These are phyloP conservation scores for Rhodamnia rubescens DNA, from an alignment of 345 rosid species.

Conservation along the genomic window DNA sequence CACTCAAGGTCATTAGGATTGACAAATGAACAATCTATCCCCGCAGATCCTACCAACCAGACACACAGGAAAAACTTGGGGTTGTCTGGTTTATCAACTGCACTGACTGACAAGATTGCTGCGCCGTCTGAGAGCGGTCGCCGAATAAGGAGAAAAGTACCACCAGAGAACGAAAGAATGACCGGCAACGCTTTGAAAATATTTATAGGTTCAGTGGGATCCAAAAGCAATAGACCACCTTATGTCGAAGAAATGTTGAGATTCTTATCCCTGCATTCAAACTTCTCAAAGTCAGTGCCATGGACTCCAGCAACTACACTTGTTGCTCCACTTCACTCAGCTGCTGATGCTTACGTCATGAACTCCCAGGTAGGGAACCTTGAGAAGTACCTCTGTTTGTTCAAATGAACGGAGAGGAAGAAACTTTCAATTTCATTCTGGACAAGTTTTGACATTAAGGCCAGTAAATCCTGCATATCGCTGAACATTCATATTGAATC, in stretches of 20 bases:
- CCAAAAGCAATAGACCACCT: slow-evolving; percentile 82
- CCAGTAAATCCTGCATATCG: background rate
- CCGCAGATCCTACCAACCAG: background rate
- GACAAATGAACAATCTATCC: slow-evolving; percentile 5
- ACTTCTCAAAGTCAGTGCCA: slow-evolving; percentile 52
- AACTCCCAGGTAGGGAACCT: slow-evolving; percentile 63
- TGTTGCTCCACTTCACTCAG: slow-evolving; percentile 79
- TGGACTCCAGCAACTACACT: slow-evolving; percentile 86
- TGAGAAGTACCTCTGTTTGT: background rate
- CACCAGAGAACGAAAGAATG: slow-evolving; percentile 9
- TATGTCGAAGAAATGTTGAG: slow-evolving; percentile 58
- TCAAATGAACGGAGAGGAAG: background rate
- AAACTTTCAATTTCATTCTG: background rate
- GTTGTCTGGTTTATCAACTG: background rate
- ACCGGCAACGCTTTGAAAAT: slow-evolving; percentile 41
- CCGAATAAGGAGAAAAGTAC: slow-evolving; percentile 2
- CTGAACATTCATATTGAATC: background rate
- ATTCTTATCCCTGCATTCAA: slow-evolving; percentile 43
- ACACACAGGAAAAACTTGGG: slow-evolving; percentile 5
- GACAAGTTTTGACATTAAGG: background rate
- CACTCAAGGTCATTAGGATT: slow-evolving; percentile 47
- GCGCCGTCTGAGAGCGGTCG: background rate
- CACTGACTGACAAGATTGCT: background rate
- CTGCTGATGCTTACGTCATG: slow-evolving; percentile 83
- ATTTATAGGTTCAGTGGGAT: slow-evolving; percentile 91